A percentile compares a stretch with the other conserved stretches of the same genome.
These are phyloP conservation scores for Halophytophthora polymorphica DNA, from an alignment of 352 stramenopile species.

Conservation along the genomic window DNA sequence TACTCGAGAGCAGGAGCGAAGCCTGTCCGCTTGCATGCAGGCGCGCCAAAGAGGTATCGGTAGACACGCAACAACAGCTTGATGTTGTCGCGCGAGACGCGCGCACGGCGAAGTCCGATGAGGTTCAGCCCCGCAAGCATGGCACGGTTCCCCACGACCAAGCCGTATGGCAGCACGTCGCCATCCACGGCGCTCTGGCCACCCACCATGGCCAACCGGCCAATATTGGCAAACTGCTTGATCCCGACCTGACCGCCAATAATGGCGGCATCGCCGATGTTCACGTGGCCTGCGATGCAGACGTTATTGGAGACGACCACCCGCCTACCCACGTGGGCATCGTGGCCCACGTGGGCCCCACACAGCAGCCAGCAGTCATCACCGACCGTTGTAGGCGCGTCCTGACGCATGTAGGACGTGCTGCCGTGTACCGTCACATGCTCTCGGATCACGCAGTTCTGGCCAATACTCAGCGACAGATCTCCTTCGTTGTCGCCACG, in stretches of 20 bases:
- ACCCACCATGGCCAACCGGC: conserved; percentile 71
- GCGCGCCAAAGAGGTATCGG: conserved; percentile 69
- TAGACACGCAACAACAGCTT: conserved; percentile 78
- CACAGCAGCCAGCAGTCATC: conserved; percentile 82
- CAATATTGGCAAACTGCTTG: conserved; percentile 75
- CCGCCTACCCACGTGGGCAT: conserved; percentile 54
- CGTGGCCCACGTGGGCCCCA: conserved; percentile 71
- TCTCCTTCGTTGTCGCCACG: conserved; percentile 4
- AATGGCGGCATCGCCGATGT: conserved; percentile 71
- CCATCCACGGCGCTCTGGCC: conserved; percentile 80
- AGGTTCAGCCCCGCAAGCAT: conserved; percentile 79
- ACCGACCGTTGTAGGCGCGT: conserved; percentile 51
- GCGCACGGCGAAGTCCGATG: conserved; percentile 59
- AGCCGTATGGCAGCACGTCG: conserved; percentile 77
- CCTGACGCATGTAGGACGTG: conserved; percentile 52
- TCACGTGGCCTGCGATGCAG: conserved; percentile 75
- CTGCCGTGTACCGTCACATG: conserved; percentile 81
- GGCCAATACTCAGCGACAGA: conserved; percentile 46
- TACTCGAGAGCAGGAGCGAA: conserved; percentile 78
- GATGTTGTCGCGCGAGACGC: conserved; percentile 59
- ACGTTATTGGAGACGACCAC: conserved; percentile 85
- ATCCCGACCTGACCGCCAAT: conserved; percentile 75
- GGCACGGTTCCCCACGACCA: conserved; percentile 70
- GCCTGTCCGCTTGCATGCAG: conserved; percentile 47
- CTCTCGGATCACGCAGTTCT: conserved; percentile 77